phyloP scores from a whole-genome alignment of 768 basidiomycete species.

The Lactarius indigo region DNA sequence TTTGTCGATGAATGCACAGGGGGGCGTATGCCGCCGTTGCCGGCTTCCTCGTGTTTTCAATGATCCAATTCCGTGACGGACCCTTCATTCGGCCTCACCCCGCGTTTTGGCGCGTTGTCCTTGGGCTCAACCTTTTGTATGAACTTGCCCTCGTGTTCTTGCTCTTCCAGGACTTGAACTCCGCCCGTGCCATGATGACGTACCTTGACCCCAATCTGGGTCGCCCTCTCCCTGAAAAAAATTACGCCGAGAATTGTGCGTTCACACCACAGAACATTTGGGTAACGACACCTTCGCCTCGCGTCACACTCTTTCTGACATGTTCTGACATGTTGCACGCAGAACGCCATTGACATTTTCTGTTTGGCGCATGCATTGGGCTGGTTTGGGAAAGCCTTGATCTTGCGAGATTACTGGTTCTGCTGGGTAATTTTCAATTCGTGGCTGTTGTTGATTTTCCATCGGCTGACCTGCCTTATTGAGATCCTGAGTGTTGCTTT shows the following conservation, averaged over 20 bases:
- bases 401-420: conserved; percentile 90
- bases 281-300: conserved; percentile 41
- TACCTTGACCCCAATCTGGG: conserved; percentile 71
- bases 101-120: conserved; percentile 76
- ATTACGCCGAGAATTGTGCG: conserved; percentile 78
- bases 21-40: conserved; percentile 73
- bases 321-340: conserved; percentile 4
- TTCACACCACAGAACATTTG: conserved; percentile 61
- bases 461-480: conserved; percentile 21
- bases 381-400: conserved; percentile 91
- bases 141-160: conserved; percentile 80
- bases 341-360: conserved; percentile 85
- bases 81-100: conserved; percentile 88
- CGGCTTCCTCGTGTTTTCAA: conserved; percentile 76
- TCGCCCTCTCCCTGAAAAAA: conserved; percentile 75
- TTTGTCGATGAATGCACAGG: conserved; percentile 36
- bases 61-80: conserved; percentile 87
- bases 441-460: neutral
- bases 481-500: conserved; percentile 87
- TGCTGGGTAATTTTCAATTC: conserved; percentile 63
- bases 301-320: conserved; percentile 1
- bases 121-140: conserved; percentile 81
- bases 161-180: conserved; percentile 78
- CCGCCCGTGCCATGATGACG: conserved; percentile 75
- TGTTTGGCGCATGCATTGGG: conserved; percentile 82